Evolutionary conservation across 352 stramenopile genomes (phyloP).

Genomic region (Phytophthora colocasiae): DNA sequence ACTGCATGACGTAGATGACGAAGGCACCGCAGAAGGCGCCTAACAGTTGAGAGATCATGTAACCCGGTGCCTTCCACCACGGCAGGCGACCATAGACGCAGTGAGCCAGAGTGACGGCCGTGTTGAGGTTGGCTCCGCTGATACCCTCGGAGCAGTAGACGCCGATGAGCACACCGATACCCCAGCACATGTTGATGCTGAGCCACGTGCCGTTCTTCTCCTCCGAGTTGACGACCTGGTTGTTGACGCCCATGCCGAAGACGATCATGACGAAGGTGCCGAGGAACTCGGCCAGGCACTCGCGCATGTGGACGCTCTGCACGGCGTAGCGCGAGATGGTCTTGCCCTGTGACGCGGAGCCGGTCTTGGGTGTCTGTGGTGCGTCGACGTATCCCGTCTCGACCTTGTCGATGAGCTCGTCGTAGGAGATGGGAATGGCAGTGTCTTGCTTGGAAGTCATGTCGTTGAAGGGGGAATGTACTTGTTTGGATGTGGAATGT

Average conservation of each 20-base stretch:
- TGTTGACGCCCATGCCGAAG: constrained; percentile 58
- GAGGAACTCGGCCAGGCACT: constrained; percentile 57
- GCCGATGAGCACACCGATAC: too few relatives aligned
- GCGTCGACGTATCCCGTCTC: constrained; percentile 25
- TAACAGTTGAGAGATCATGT: constrained; percentile 50
- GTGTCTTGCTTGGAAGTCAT: neutral
- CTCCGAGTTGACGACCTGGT: constrained; percentile 51
- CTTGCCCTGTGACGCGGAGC: constrained; percentile 39
- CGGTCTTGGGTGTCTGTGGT: constrained; percentile 28
- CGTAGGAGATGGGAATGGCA: neutral
- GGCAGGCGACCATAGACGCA: constrained; percentile 8
- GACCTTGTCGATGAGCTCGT: constrained; percentile 14
- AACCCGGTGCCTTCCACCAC: constrained; percentile 45
- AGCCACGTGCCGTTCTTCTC: neutral
- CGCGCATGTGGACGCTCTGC: constrained; percentile 40
- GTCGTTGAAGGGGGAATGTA: neutral
- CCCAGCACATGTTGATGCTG: too few relatives aligned
- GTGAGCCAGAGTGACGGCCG: neutral
- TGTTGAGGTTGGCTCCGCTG: too few relatives aligned
- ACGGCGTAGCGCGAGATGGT: constrained; percentile 39
- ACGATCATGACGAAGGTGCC: constrained; percentile 34
- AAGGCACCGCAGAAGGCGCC: constrained; percentile 46
- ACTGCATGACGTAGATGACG: constrained; percentile 55
- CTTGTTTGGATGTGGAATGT: too few relatives aligned
- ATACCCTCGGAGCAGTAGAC: too few relatives aligned